These are phyloP conservation scores for Epichloe gansuensis DNA, from an alignment of 2,329 filamentous ascomycete species.

Conservation along the genomic window DNA sequence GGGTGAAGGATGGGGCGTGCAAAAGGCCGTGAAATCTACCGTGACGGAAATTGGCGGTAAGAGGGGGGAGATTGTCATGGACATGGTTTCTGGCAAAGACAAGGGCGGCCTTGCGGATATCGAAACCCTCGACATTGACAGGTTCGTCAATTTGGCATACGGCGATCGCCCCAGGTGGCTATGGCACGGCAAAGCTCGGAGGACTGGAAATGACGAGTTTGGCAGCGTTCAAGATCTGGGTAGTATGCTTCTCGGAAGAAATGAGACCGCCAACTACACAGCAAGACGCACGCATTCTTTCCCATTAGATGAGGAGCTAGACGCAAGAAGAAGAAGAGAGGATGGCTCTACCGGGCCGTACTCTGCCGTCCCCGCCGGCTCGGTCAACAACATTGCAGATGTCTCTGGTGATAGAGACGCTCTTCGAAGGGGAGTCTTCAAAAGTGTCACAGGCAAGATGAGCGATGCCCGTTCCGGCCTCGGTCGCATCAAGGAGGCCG, in stretches of 20 bases:
- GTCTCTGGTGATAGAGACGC: conserved; percentile 41
- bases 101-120: conserved; percentile 85
- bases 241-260: conserved; percentile 41
- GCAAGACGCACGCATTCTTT: conserved; percentile 38
- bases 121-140: conserved; percentile 81
- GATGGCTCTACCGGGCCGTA: conserved; percentile 29
- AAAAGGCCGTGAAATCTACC: conserved; percentile 86
- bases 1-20: conserved; percentile 83
- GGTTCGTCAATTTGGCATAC: conserved; percentile 62
- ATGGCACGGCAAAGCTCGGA: conserved; percentile 81
- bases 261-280: conserved; percentile 28
- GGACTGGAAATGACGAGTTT: conserved; percentile 35
- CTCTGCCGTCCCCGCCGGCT: conserved; percentile 29
- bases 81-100: conserved; percentile 78
- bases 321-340: conserved; percentile 31
- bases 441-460: conserved; percentile 65
- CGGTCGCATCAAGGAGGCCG: conserved; percentile 73
- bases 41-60: conserved; percentile 90
- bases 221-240: conserved; percentile 32
- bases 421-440: conserved; percentile 55
- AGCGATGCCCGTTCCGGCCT: conserved; percentile 73
- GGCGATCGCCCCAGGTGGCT: conserved; percentile 86
- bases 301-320: conserved; percentile 38
- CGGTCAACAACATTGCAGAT: conserved; percentile 34
- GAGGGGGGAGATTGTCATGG: conserved; percentile 90